Evolutionary conservation across 2,329 filamentous ascomycete genomes (phyloP).

Genomic region (Escovopsis sp.): DNA sequence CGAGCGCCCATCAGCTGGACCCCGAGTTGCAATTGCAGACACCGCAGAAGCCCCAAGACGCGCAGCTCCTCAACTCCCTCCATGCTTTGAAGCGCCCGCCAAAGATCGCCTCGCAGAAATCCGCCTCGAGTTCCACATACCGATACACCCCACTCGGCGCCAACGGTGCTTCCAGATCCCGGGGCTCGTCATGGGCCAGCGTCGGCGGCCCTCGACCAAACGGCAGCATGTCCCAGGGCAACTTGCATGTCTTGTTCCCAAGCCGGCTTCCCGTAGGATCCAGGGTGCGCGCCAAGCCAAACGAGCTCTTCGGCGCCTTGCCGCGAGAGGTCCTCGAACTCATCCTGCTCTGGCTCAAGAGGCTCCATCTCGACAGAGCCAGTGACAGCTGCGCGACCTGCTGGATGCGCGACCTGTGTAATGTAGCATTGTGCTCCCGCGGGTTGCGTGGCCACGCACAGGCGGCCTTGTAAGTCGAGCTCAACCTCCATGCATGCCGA

Average conservation of each 20-base stretch:
- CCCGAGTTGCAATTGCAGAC: no score
- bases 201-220: constrained; percentile 25
- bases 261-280: not conserved
- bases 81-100: no score
- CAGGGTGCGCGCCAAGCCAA: constrained; percentile 17
- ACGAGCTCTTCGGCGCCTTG: constrained; percentile 39
- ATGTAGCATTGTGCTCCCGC: constrained; percentile 33
- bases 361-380: constrained; percentile 31
- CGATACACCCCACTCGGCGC: no score
- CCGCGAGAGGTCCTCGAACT: constrained; percentile 44
- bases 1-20: no score
- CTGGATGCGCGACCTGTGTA: constrained; percentile 47
- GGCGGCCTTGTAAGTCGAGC: constrained; percentile 31
- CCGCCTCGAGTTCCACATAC: no score
- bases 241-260: constrained; percentile 3
- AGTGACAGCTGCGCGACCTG: constrained; percentile 47
- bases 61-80: no score
- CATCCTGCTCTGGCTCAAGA: constrained; percentile 39
- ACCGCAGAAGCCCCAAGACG: no score
- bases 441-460: constrained; percentile 39
- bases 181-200: constrained; percentile 21
- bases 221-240: constrained; percentile 3
- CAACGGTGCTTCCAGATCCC: no score
- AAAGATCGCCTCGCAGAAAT: no score
- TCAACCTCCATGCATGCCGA: not conserved